These are phyloP conservation scores for Dioszegia aurantiaca DNA, from an alignment of 768 basidiomycete genomes.

Conservation along the genomic window DNA sequence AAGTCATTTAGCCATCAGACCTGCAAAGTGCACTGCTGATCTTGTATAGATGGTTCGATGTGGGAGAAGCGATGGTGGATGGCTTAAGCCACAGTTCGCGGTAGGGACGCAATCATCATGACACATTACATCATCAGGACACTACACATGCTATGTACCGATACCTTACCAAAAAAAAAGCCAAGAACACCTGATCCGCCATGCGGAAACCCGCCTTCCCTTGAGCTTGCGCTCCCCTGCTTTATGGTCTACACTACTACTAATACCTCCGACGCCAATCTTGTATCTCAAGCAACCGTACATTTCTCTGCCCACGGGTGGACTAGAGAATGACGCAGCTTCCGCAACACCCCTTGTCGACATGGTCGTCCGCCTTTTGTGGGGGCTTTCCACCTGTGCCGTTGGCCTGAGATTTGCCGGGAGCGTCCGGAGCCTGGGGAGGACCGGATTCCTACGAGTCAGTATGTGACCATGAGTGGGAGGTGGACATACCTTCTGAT, in stretches of 20 bases:
- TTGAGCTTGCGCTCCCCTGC: too few relatives aligned
- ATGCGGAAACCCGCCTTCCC: not conserved
- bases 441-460: slow-evolving; percentile 45
- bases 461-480: not conserved
- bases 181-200: not conserved
- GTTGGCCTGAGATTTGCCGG: slow-evolving; percentile 31
- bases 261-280: not conserved
- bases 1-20: not conserved
- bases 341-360: slow-evolving; percentile 52
- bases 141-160: too few relatives aligned
- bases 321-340: slow-evolving; percentile 49
- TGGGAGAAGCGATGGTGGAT: not conserved
- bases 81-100: too few relatives aligned
- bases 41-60: not conserved
- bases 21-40: too few relatives aligned
- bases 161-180: not conserved
- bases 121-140: not conserved
- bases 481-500: slow-evolving; percentile 69
- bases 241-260: not conserved
- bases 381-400: slow-evolving; percentile 37
- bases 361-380: slow-evolving; percentile 39
- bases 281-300: not conserved
- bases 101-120: too few relatives aligned
- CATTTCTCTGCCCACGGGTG: too few relatives aligned
- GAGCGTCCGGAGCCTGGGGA: slow-evolving; percentile 26